These are phyloP conservation scores for Sporisorium sorghi DNA, from an alignment of 1,284 basidiomycete species.

Conservation along the genomic window DNA sequence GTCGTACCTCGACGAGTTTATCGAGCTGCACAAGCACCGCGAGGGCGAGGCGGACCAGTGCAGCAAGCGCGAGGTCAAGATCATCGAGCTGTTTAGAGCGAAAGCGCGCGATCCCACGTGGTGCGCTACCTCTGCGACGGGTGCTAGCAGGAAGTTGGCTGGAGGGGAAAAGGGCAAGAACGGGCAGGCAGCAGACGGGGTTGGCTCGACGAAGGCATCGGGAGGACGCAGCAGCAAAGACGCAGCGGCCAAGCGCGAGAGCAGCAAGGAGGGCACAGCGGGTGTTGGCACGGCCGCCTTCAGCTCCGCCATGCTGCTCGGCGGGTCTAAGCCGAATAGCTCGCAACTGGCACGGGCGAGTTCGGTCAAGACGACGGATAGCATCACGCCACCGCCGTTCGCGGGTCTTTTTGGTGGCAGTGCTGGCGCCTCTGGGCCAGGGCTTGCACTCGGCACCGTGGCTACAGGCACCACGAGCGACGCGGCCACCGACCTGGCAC, in stretches of 20 bases:
- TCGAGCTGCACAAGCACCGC: conserved; percentile 54
- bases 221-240: conserved; percentile 28
- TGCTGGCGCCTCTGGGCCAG: conserved; percentile 20
- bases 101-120: conserved; percentile 62
- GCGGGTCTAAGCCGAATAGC: conserved; percentile 19
- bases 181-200: conserved; percentile 1
- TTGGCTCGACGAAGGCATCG: conserved; percentile 3
- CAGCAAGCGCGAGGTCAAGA: conserved; percentile 64
- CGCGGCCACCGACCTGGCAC: conserved; percentile 46
- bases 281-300: conserved; percentile 45
- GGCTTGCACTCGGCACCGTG: conserved; percentile 38
- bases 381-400: conserved; percentile 49
- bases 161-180: conserved; percentile 20
- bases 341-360: conserved; percentile 28
- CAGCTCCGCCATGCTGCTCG: conserved; percentile 45
- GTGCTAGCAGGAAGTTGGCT: conserved; percentile 18
- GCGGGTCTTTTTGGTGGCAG: conserved; percentile 31
- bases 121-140: conserved; percentile 58
- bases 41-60: conserved; percentile 61
- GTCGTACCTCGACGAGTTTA: conserved; percentile 62
- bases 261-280: conserved; percentile 29
- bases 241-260: conserved; percentile 22
- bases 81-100: conserved; percentile 64
- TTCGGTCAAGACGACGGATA: conserved; percentile 41
- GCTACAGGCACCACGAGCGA: conserved; percentile 42